Evolutionary conservation across 208 protist species (phyloP), one percentile per base, ranked within the genome.

Genomic region (Acanthamoeba rhysodes): DNA sequence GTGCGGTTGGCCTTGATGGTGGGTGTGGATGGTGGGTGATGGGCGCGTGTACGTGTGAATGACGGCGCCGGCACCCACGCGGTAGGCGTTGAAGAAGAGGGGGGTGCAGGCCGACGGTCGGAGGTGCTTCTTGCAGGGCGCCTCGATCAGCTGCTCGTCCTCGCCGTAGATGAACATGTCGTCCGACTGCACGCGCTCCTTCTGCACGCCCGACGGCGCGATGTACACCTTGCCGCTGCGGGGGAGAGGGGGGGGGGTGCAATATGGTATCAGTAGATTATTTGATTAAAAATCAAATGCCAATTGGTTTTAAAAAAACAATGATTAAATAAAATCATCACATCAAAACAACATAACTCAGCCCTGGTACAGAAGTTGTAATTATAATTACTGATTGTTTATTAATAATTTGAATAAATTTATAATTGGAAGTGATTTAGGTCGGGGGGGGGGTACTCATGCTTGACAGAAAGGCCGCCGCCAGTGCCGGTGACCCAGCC

Each of bases 401-500:
- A n/a, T n/a, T n/a, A 55, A 55, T 55, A 55, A 12, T 55, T 55
- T 55, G 12, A 16, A 55, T 55, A 55, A 16, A 16, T 88, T 50
- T 57, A 57, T 41, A 2, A 95, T 16, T 34, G 3, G n/a, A 34
- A 57, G n/a, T 82, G 3, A 50, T 98, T 27, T 96, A 16, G 12
- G 50, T 16, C 8, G 50, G 50, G 50, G 50, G 50, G 96, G 90
- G 97, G 96, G 2, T 74, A 95, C 82, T 96, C 97, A 50, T 97
- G 57, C 34, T 96, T 96, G 76, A 99, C 98, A 34, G 97, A 98
- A 88, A 99, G 98, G 85, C 98, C 99, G 68, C 98, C 98, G n/a
- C 98, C 98, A 5, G 99, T 99, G 95, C 98, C 98, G n/a, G 98
- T 99, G 27, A 98, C 98, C 98, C 98, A 99, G 78, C 98, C 98